Base-by-base conservation (phyloP, 441 rosid species). In the Rhodomyrtus psidioides region DNA sequence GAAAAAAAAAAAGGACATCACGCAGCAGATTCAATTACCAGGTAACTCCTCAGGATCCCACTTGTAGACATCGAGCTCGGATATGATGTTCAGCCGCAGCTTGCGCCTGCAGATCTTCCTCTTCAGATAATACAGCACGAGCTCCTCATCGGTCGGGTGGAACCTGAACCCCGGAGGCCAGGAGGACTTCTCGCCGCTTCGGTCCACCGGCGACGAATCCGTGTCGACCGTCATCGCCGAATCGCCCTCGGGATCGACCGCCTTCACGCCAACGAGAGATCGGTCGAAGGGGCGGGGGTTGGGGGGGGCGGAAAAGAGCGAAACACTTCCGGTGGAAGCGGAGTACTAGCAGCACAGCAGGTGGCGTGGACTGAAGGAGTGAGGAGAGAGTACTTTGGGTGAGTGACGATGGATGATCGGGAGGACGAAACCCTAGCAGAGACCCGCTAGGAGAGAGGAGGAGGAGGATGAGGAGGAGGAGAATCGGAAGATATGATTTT, bases 91-190 rank as follows among this genome's bases (percentile, higher is more conserved):
- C 53, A 93, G 87, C 88, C 89, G 88, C 83, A 94, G 90, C 91
- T 84, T 92, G 70, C 70, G 90, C 54, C 86, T 81, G 86, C 98
- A 94, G 90, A 97, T 94, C 94, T 95, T 97, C 94, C 91, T 94
- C 93, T 97, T 95, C 21, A 97, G 90, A 86, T 94, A 94, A 86
- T 94, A 97, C 49, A 97, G 86, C 12, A 97, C 90, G 55, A 97
- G 91, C 90, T 97, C 99, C 88, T 97, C 98, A 83, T 95, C 99
- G 12, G 98, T 96, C 1, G 99, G 99, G 83, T 95, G 97, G 87
- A 96, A 96, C 85, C 99, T 89, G 88, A 97, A 97, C 60, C 99
- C 98, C 6, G 99, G 99, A 12, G 98, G 98, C 92, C 96, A 94
- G 56, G 84, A 54, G 16, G 17, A 4, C 8, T 19, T 21, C 39